A percentile compares a stretch with the other conserved stretches of the same genome.
These are phyloP conservation scores for Chondrus crispus DNA, from an alignment of 23 red algal genomes.

Conservation along the genomic window DNA sequence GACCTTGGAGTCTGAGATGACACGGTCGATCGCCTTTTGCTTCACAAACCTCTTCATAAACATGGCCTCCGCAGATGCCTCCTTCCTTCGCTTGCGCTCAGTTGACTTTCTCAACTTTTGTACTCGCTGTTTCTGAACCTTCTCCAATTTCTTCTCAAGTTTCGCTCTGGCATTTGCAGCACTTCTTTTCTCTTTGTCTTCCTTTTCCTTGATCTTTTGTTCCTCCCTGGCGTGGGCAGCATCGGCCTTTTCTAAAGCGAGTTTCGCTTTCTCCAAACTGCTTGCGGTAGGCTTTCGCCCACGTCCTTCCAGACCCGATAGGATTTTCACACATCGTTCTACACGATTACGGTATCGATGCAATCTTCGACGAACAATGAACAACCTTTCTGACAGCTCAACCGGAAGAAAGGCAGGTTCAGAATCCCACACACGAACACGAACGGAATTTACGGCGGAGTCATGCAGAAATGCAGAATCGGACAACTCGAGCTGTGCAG, in stretches of 20 bases:
- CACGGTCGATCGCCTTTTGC: neutral
- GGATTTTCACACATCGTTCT: conserved; percentile 35
- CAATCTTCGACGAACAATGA: neutral
- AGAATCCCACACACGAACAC: conserved; percentile 56
- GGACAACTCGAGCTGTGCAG: neutral
- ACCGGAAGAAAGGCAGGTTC: conserved; percentile 47
- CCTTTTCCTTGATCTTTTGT: neutral
- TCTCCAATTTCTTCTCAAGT: neutral
- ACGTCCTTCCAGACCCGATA: conserved; percentile 28
- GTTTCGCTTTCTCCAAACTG: conserved; percentile 32
- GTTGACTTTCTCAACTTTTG: neutral
- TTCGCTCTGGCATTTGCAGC: neutral
- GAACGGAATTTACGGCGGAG: neutral
- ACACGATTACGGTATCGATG: conserved; percentile 5
- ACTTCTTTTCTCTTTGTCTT: conserved; percentile 10
- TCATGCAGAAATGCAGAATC: neutral
- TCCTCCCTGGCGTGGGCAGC: neutral
- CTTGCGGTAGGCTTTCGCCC: conserved; percentile 21
- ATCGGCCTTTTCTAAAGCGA: conserved; percentile 48
- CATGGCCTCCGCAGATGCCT: conserved; percentile 21
- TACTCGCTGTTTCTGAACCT: neutral
- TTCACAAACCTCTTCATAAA: conserved; percentile 61
- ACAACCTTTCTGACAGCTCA: conserved; percentile 17
- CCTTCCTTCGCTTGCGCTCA: neutral
- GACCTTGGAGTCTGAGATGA: neutral